Evolutionary conservation across 2,329 filamentous ascomycete species (phyloP), one percentile per base, ranked within the genome.

Genomic region (Ascochyta viciae-villosae): DNA sequence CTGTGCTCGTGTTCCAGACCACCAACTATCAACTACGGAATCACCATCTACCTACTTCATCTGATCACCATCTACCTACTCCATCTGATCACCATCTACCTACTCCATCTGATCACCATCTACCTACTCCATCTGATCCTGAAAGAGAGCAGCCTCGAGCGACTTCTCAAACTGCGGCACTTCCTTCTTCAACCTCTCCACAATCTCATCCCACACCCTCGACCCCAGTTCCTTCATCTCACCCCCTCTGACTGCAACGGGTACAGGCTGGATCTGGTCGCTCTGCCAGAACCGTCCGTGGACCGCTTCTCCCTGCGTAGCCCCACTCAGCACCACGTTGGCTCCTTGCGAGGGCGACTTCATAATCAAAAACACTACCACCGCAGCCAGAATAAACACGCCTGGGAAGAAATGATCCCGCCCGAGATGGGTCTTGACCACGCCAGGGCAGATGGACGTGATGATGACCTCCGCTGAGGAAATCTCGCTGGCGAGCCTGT

Each of bases 261-360:
- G 57, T n/a, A 68, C 44, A 10, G 73, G 70, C 52, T 70, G 63
- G 6, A 76, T 61, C 43, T 60, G 52, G 44, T 76, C 74, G 34
- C 70, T 60, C 46, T 73, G 64, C 72, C 73, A 77, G 42, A 76
- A 77, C 10, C 69, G 62, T 6, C 71, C 73, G 47, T 76, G 73
- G 1, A 65, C 60, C 22, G 56, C 61, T 54, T 75, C 71, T 6
- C 74, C 74, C 39, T 73, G 65, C 2, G 61, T 66, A 1, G 72
- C 71, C 6, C 67, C 74, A 38, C 73, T 76, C 24, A 76, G 56
- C n/a, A 74, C 51, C 19, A 61, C 54, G 42, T 75, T 64, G 3
- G 72, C 65, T 4, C 72, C 74, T 44, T 72, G 58, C 26, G 68
- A 65, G 4, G 71, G 53, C 10, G 67, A 62, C 37, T 66, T 61